Base-by-base conservation (phyloP, 257 asterid species). In the Ilex aquifolium region DNA sequence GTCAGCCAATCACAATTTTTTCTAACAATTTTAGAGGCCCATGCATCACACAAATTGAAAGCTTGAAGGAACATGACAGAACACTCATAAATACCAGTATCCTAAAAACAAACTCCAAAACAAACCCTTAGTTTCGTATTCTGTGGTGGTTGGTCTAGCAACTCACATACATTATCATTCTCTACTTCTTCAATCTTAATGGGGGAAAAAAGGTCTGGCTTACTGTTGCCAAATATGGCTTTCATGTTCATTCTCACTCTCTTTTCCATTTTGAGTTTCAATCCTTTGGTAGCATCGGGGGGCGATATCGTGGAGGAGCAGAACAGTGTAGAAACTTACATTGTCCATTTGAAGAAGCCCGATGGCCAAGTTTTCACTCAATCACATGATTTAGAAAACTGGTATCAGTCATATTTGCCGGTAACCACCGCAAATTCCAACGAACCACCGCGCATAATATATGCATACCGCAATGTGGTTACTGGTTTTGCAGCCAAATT, bases 401-500 rank as follows among this genome's bases (percentile, higher is more conserved):
- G 81, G 79, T 75, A 79, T 21, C 12, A 14, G 16, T 72, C 85
- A 13, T 75, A 79, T 69, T 36, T 82, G 40, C 78, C 79, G 0
- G 31, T 64, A 49, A 61, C 48, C 16, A 44, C 44, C 12, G 32
- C 74, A 8, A 21, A 11, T 56, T 53, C 66, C 21, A 59, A 54
- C 15, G 75, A 65, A 30, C 56, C 27, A 36, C 10, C 65, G 0
- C 67, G 74, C 2, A 61, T 74, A 21, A 9, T 76, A 8, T 71
- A 78, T 54, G 48, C 76, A 6, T 83, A 80, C 54, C 83, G 51
- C 63, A 67, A 76, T 44, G 80, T 82, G 48, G 49, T 82, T 44
- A 69, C 51, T 27, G 88, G 88, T 1, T 79, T 84, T 29, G 76
- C 86, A 1, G 88, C 84, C 3, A 74, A 58, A 65, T 68, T 84